Base-by-base conservation (phyloP, 2,329 filamentous ascomycete species). In the Monilinia aucupariae region DNA sequence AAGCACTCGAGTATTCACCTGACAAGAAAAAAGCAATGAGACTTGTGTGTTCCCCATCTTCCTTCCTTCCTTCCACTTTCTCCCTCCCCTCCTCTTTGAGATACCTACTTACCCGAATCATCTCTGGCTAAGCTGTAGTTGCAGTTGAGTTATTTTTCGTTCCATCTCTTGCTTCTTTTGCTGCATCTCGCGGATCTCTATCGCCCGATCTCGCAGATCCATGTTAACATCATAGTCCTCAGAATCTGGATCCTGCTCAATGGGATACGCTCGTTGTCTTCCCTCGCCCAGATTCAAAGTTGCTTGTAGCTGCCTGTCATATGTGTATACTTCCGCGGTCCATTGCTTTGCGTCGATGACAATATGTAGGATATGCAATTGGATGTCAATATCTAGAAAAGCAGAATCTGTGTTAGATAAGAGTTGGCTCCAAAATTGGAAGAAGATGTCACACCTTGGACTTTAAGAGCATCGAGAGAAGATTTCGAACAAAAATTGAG, bases 401-500 rank as follows among this genome's bases (percentile, higher is more conserved):
- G 0, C 5, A 34, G 17, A 34, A 27, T 25, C 3, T 34, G 13
- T 10, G 4, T 58, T 48, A 47, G 54, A 22, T 25, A n/a, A 58
- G 2, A 47, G 22, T 58, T 7, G 13, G 7, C 34, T 48, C 27
- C 8, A 48, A 34, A 58, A 7, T 53, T 34, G 22, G 41, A 22
- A 37, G 8, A 7, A 5, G 10, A 17, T n/a, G 5, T 34, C 15
- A 47, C 15, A 47, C 54, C 54, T 34, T 47, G 17, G 54, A 47
- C 10, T 34, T 47, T 7, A 20, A 58, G 20, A 4, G 41, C 8
- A 22, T 58, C 27, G 30, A 58, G 9, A 25, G 41, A 45, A 17
- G 54, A 58, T 4, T 48, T 58, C 2, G 54, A 25, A 25, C 54
- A 58, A 37, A 58, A 47, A 32, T 58, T 58, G 7, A 58, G 54